Base-by-base conservation (phyloP, 306 rosid species). In the Vigna nakashimae region DNA sequence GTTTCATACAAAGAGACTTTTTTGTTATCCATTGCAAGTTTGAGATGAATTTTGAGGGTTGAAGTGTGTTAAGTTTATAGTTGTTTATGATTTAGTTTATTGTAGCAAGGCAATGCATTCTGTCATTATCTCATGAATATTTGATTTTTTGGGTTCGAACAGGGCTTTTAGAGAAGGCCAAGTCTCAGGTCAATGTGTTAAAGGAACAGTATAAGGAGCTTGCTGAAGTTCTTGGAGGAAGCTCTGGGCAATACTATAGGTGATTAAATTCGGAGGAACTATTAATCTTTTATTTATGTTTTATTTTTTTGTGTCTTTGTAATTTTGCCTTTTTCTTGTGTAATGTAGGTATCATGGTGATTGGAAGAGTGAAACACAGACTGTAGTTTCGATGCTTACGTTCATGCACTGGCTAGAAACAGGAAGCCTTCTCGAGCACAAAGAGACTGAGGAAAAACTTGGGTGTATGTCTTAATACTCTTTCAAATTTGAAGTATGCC, bases 341-440 rank as follows among this genome's bases (percentile, higher is more conserved):
- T 34, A 18, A 59, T 77, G 7, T 85, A 94, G 98, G 89, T 92
- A 84, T 78, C 94, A 95, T 36, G 98, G 97, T 53, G 98, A 92
- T 79, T 95, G 99, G 99, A 92, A 69, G 87, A 83, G 91, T 69
- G 96, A 95, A 86, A 95, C 98, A 3, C 99, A 95, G 79, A 56
- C 93, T 3, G 98, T 90, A 72, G 98, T 92, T 79, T 92, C 97
- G 0, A 73, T 88, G 88, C 90, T 95, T 73, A 86, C 93, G 75
- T 92, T 95, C 69, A 85, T 88, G 91, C 89, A 95, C 66, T 95
- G 99, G 99, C 87, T 92, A 71, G 99, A 95, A 83, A 91, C 98
- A 1, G 97, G 90, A 82, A 84, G 64, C 53, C 94, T 95, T 76
- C 94, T 95, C 3, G 72, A 89, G 85, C 98, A 92, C 80, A 67